Evolutionary conservation across 1,284 basidiomycete species (phyloP), one percentile per base, ranked within the genome.

Genomic region (Tylopilus orsonianus): DNA sequence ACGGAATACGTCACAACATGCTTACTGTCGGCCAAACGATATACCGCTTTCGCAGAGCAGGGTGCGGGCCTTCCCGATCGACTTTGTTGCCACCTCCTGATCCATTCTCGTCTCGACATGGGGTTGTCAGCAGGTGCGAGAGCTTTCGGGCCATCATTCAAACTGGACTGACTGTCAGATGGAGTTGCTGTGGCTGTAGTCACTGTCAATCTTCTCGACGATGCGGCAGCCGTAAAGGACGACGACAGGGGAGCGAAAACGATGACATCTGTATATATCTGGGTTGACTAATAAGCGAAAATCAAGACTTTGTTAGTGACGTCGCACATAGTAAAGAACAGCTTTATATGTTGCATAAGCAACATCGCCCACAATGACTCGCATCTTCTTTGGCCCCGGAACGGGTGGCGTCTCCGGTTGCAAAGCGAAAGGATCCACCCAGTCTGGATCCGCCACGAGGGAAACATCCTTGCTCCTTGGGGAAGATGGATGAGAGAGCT

Each of bases 41-140:
- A 94, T n/a, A 87, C 83, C 3, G 91, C 86, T 69, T 94, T 94
- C 9, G 92, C 90, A 19, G 87, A 90, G 58, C 90, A 90, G 0
- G 91, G 91, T n/a, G 77, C 72, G 1, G 88, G 87, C 33, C 79
- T 74, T 13, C 77, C 78, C 2, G 78, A 78, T 60, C 86, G 78
- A 46, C 67, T 69, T 46, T 67, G 67, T 58, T 75, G 73, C 85
- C 86, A 89, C 41, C 78, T 75, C 50, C 67, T 71, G 30, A 88
- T 78, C 87, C 87, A 90, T 45, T 83, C 78, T 51, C 69, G 71
- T 48, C 85, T 69, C 16, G 80, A 74, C 1, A 66, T 64, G 4
- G 74, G 67, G 8, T 61, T 57, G 32, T 72, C 70, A 5, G 50
- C 29, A 16, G 56, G 54, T 23, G 41, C 35, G 33, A 44, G 27